Conservation (phyloP, 1,139 yeast genomes). For the Saccharomyces hybrid region DNA sequence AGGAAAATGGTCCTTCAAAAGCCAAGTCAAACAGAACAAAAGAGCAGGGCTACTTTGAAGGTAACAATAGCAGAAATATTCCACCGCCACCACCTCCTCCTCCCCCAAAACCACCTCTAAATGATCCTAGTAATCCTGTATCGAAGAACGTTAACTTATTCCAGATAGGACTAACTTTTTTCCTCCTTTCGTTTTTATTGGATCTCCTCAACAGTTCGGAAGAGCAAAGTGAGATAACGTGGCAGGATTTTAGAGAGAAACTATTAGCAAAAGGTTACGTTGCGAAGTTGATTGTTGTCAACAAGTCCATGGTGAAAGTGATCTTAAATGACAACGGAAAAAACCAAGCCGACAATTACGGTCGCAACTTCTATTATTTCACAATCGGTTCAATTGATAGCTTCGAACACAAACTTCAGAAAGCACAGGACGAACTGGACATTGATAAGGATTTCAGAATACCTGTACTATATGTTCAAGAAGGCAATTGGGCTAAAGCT, state of each 20-base stretch:
- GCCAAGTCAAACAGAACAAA: constrained; percentile 4
- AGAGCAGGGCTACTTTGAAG: background rate
- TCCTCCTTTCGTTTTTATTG: constrained; percentile 28
- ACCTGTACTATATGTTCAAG: constrained; percentile 58
- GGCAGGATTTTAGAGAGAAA: constrained; percentile 62
- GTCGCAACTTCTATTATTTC: constrained; percentile 45
- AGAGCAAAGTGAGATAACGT: constrained; percentile 35
- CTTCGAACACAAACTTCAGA: constrained; percentile 61
- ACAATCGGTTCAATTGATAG: constrained; percentile 68
- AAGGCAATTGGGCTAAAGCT: constrained; percentile 50
- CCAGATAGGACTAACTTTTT: constrained; percentile 30
- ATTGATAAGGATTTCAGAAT: constrained; percentile 54
- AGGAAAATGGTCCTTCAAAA: constrained; percentile 4
- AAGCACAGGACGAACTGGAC: constrained; percentile 53
- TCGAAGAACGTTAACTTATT: constrained; percentile 31
- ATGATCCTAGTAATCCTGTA: constrained; percentile 29
- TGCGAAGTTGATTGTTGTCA: constrained; percentile 57
- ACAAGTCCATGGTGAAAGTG: constrained; percentile 59
- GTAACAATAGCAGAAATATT: background rate
- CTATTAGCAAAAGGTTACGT: constrained; percentile 61
- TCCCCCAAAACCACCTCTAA: constrained; percentile 9
- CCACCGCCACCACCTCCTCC: constrained; percentile 3
- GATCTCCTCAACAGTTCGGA: constrained; percentile 27
- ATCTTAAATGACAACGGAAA: constrained; percentile 54
- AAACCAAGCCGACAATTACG: constrained; percentile 39